A percentile compares a stretch with the other conserved stretches of the same genome.
phyloP scores from a whole-genome alignment of 1,139 yeast species.

The Nakaseomyces nivariensis region DNA sequence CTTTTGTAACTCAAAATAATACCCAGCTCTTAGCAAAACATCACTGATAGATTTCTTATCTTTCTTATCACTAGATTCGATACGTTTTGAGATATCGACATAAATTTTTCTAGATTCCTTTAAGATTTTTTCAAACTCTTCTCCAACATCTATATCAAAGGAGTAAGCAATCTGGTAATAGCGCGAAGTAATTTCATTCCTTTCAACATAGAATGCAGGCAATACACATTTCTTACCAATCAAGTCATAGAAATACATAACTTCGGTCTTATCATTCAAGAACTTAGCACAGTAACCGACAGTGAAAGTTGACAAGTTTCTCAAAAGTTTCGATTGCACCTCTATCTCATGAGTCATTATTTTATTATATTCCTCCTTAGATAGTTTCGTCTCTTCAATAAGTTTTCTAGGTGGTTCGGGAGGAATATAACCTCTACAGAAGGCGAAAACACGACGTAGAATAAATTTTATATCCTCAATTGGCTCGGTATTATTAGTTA shows the following conservation, averaged over 20 bases:
- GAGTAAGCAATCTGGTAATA: slow-evolving; percentile 18
- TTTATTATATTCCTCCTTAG: slow-evolving; percentile 39
- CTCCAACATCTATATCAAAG: slow-evolving; percentile 46
- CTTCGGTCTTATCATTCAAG: slow-evolving; percentile 11
- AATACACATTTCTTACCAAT: slow-evolving; percentile 4
- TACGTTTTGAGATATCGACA: slow-evolving; percentile 15
- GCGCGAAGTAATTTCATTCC: slow-evolving; percentile 25
- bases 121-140: slow-evolving; percentile 31
- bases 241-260: slow-evolving; percentile 9
- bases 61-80: slow-evolving; percentile 21
- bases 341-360: slow-evolving; percentile 26
- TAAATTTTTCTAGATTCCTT: slow-evolving; percentile 22
- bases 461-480: slow-evolving; percentile 37
- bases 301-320: slow-evolving; percentile 37
- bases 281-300: slow-evolving; percentile 34
- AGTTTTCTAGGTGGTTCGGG: slow-evolving; percentile 31
- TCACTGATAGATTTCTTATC: slow-evolving; percentile 24
- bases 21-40: slow-evolving; percentile 32
- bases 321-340: slow-evolving; percentile 28
- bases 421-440: slow-evolving; percentile 58
- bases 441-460: slow-evolving; percentile 53
- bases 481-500: slow-evolving; percentile 35
- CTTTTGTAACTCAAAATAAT: slow-evolving; percentile 29
- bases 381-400: slow-evolving; percentile 12
- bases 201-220: slow-evolving; percentile 9